Percentiles rank a stretch among this genome's conserved stretches.
phyloP scores from a whole-genome alignment of 1,139 yeast species.

The Kodamaea sp. region DNA sequence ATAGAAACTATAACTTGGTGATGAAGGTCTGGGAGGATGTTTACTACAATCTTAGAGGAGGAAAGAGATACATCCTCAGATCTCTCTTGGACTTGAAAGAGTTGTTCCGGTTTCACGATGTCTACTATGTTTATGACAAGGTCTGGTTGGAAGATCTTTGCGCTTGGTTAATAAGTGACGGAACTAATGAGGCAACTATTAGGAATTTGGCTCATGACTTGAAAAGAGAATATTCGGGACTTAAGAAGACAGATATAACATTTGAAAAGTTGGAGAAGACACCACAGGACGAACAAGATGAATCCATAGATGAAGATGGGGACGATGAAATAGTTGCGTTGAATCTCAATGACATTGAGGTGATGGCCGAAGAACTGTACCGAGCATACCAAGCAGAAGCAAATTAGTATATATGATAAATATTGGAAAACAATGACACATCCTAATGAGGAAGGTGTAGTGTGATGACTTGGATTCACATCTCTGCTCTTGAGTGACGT shows the following conservation, averaged over 20 bases:
- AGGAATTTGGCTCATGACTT: slow-evolving; percentile 70
- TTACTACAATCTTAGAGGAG: slow-evolving; percentile 62
- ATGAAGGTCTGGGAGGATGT: slow-evolving; percentile 76
- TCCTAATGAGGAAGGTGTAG: too few species aligned
- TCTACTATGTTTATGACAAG: slow-evolving; percentile 84
- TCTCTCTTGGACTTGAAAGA: slow-evolving; percentile 63
- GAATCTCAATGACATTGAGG: slow-evolving; percentile 51
- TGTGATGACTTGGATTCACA: too few species aligned
- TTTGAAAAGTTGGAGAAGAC: slow-evolving; percentile 38
- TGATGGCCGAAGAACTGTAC: slow-evolving; percentile 56
- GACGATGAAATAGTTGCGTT: slow-evolving; percentile 44
- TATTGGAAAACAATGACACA: too few species aligned
- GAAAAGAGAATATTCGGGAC: slow-evolving; percentile 27
- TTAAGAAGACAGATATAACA: slow-evolving; percentile 32
- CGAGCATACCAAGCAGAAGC: slow-evolving; percentile 16
- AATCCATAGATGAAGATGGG: slow-evolving; percentile 16
- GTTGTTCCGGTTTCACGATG: slow-evolving; percentile 79
- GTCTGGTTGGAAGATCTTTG: slow-evolving; percentile 80
- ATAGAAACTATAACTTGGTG: slow-evolving; percentile 65
- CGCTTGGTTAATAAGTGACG: slow-evolving; percentile 71
- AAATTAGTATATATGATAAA: too few species aligned
- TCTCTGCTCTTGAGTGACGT: too few species aligned
- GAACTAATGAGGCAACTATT: slow-evolving; percentile 49
- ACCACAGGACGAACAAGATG: slow-evolving; percentile 19
- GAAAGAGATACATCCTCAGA: slow-evolving; percentile 65